These are phyloP conservation scores for Cunninghamia lanceolata DNA, from an alignment of 75 land plant genomes.

Conservation along the genomic window DNA sequence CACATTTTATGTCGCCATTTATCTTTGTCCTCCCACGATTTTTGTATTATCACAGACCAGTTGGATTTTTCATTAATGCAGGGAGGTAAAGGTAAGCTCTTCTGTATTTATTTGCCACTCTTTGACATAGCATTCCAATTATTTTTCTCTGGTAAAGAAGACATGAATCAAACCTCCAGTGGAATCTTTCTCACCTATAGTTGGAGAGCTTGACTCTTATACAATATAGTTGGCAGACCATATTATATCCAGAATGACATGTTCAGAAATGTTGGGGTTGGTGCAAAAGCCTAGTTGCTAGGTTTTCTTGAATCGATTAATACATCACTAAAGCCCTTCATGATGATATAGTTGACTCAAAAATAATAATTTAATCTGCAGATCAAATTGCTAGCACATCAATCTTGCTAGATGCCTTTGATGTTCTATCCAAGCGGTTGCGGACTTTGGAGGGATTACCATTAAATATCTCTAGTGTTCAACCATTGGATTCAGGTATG, in stretches of 20 bases:
- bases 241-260: background rate
- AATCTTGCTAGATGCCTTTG: constrained; percentile 57
- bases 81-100: constrained; percentile 46
- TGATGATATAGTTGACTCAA: background rate
- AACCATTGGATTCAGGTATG: constrained; percentile 78
- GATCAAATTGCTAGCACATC: constrained; percentile 56
- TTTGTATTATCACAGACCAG: constrained; percentile 56
- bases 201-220: background rate
- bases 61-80: constrained; percentile 73
- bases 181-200: background rate
- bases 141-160: background rate
- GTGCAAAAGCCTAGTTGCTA: background rate
- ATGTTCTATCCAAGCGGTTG: constrained; percentile 60
- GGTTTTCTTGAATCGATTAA: background rate
- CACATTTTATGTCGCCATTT: constrained; percentile 64
- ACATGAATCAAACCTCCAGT: background rate
- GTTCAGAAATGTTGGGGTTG: background rate
- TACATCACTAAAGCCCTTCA: background rate
- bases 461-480: constrained; percentile 80
- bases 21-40: constrained; percentile 30
- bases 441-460: constrained; percentile 67
- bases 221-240: background rate
- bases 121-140: background rate
- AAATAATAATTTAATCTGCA: constrained; percentile 16
- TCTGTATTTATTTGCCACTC: background rate